Evolutionary conservation across 345 rosid genomes (phyloP).

Genomic region (Hibiscus syriacus): DNA sequence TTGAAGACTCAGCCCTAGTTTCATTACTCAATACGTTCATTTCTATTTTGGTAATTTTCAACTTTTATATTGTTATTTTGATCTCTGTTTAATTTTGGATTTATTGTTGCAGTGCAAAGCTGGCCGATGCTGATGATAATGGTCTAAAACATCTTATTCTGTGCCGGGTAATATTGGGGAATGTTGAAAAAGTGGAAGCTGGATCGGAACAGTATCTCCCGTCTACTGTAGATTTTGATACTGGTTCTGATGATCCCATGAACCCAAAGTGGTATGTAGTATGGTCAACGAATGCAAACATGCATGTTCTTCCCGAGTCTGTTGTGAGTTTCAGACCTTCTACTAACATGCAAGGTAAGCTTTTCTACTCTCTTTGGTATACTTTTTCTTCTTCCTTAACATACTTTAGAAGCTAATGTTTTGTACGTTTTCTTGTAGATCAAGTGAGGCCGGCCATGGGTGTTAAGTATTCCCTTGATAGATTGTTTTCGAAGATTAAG

Average conservation of each 20-base stretch:
- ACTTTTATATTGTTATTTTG: background rate
- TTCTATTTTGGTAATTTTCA: background rate
- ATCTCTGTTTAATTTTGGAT: background rate
- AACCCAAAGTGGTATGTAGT: constrained; percentile 34
- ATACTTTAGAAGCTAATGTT: constrained; percentile 2
- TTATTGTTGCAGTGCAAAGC: constrained; percentile 23
- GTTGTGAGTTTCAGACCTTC: constrained; percentile 42
- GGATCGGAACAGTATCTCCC: constrained; percentile 39
- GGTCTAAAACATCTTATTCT: constrained; percentile 38
- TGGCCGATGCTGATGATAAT: constrained; percentile 31
- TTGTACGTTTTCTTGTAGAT: constrained; percentile 11
- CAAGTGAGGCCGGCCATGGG: constrained; percentile 9
- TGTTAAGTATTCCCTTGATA: constrained; percentile 19
- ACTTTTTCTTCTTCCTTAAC: background rate
- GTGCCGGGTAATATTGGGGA: constrained; percentile 43
- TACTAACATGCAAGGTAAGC: constrained; percentile 18
- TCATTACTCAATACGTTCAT: background rate
- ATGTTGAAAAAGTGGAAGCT: constrained; percentile 28
- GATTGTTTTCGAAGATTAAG: constrained; percentile 29
- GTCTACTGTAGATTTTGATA: constrained; percentile 23
- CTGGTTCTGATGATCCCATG: constrained; percentile 36
- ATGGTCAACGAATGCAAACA: constrained; percentile 36
- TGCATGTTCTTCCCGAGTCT: constrained; percentile 38
- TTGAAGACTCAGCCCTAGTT: too few species aligned
- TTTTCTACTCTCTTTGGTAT: background rate